phyloP scores from a whole-genome alignment of 306 rosid species.

The Sechiopsis laciniata region DNA sequence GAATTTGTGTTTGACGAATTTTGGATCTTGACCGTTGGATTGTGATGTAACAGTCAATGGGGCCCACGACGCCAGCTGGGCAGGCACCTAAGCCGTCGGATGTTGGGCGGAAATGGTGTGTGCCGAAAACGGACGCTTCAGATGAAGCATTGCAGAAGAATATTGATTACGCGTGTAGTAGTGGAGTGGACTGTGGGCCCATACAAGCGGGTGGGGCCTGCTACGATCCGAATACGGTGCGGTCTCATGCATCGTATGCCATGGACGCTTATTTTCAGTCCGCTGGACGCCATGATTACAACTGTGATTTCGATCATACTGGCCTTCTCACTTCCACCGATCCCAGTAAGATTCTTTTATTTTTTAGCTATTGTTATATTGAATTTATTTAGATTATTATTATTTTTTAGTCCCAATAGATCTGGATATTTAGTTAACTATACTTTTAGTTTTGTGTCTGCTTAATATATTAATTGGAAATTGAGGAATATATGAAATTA shows the following conservation, averaged over 20 bases:
- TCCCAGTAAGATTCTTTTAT: constrained; percentile 47
- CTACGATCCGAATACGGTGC: constrained; percentile 39
- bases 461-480: no score
- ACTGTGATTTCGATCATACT: constrained; percentile 55
- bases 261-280: constrained; percentile 52
- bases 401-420: no score
- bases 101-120: constrained; percentile 35
- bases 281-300: constrained; percentile 37
- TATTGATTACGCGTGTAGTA: constrained; percentile 45
- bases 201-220: constrained; percentile 43
- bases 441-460: no score
- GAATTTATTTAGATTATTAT: no score
- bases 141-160: constrained; percentile 42
- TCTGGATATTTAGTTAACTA: no score
- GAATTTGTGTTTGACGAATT: not conserved
- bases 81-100: constrained; percentile 15
- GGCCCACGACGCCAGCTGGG: not conserved
- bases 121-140: constrained; percentile 28
- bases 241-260: constrained; percentile 50
- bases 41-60: constrained; percentile 9
- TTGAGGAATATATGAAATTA: no score
- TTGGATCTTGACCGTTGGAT: constrained; percentile 5
- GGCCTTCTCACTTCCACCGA: constrained; percentile 47
- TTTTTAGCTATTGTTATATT: not conserved
- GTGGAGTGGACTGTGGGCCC: constrained; percentile 42